Evolutionary conservation across 176 grass and related monocot species (phyloP).

Genomic region (Zea mays): DNA sequence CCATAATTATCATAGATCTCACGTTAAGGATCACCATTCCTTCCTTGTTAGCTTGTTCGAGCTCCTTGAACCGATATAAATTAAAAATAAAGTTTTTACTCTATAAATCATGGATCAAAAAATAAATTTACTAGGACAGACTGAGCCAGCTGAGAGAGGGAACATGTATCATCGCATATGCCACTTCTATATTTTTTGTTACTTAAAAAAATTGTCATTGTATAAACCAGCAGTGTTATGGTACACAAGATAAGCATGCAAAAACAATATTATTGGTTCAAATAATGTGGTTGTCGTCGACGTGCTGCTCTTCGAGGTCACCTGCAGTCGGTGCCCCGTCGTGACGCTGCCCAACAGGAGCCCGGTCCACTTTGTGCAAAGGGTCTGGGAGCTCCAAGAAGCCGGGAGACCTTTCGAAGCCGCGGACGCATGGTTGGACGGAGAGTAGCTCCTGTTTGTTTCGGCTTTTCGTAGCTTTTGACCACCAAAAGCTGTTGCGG

Average conservation of each 20-base stretch:
- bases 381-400: too few relatives aligned
- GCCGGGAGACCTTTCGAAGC: too few relatives aligned
- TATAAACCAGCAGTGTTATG: not conserved
- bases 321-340: too few relatives aligned
- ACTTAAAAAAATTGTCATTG: not conserved
- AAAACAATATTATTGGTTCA: not conserved
- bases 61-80: constrained; percentile 91
- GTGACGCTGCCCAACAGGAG: too few relatives aligned
- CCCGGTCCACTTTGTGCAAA: too few relatives aligned
- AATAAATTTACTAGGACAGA: not conserved
- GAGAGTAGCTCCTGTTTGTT: too few relatives aligned
- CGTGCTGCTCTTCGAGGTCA: too few relatives aligned
- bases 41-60: constrained; percentile 95
- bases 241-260: not conserved
- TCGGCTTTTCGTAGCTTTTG: too few relatives aligned
- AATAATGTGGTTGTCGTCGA: not conserved
- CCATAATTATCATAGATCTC: constrained; percentile 98
- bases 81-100: constrained; percentile 5
- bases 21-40: constrained; percentile 70
- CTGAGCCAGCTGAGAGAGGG: not conserved
- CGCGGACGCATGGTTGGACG: too few relatives aligned
- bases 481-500: too few relatives aligned
- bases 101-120: constrained; percentile 3
- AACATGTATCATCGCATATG: not conserved
- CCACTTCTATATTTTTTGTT: not conserved